phyloP scores from a whole-genome alignment of 805 yeast genomes.

The Wickerhamiella hasegawae region DNA sequence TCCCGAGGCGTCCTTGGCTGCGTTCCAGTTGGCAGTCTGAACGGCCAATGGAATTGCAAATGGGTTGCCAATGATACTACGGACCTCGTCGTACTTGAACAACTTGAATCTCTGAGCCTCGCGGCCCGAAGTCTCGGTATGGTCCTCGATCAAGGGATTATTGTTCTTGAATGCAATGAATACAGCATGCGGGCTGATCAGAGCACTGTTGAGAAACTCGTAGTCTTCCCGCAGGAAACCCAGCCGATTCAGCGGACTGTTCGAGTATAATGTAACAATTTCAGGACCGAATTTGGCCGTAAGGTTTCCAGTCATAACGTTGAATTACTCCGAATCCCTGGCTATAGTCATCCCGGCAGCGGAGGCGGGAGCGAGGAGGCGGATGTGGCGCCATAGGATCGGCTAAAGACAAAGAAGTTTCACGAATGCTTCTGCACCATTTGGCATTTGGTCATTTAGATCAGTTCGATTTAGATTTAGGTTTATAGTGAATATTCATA shows the following conservation, averaged over 20 bases:
- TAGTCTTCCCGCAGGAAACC: conserved; percentile 44
- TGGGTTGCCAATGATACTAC: conserved; percentile 23
- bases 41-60: no score
- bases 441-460: no score
- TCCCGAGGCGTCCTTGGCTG: conserved; percentile 21
- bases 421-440: no score
- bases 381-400: no score
- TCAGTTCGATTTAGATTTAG: no score
- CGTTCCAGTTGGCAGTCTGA: conserved; percentile 19
- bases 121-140: neutral
- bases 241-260: conserved; percentile 44
- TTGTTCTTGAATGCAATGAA: conserved; percentile 29
- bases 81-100: conserved; percentile 14
- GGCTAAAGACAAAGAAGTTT: conserved; percentile 12
- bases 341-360: no score
- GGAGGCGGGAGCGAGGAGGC: no score
- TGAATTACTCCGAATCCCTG: no score
- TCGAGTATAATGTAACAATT: conserved; percentile 27
- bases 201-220: conserved; percentile 32
- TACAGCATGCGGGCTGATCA: conserved; percentile 31
- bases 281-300: conserved; percentile 20
- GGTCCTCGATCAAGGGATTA: conserved; percentile 13
- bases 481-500: no score
- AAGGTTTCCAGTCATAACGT: no score
- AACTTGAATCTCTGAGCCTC: neutral